Percentiles rank a stretch among this genome's conserved stretches.
These are phyloP conservation scores for Collybiopsis confluens DNA, from an alignment of 768 basidiomycete species.

Conservation along the genomic window DNA sequence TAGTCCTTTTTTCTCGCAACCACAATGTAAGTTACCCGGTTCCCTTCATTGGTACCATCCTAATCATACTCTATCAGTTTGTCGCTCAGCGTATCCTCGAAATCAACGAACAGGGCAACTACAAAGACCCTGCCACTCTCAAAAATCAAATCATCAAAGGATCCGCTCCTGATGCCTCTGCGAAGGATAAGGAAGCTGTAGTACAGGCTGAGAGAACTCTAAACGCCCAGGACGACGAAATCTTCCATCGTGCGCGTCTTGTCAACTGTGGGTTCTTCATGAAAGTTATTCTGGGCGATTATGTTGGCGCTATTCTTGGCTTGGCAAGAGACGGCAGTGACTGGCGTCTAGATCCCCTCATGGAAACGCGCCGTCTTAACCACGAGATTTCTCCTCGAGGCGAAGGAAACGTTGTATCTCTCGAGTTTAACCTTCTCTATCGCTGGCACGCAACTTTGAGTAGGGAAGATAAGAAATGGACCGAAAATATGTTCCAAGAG, in stretches of 20 bases:
- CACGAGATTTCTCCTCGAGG: conserved; percentile 60
- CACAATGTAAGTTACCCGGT: conserved; percentile 42
- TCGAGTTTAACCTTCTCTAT: conserved; percentile 64
- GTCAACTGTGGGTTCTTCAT: conserved; percentile 56
- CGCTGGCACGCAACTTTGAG: conserved; percentile 59
- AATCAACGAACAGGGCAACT: conserved; percentile 51
- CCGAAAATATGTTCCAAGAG: conserved; percentile 38
- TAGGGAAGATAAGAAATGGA: conserved; percentile 46
- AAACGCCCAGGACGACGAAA: conserved; percentile 64
- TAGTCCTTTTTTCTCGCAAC: conserved; percentile 55
- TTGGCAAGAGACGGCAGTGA: conserved; percentile 56
- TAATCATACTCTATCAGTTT: conserved; percentile 29
- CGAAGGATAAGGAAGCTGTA: not conserved
- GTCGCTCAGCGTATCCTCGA: conserved; percentile 48
- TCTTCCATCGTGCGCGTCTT: conserved; percentile 68
- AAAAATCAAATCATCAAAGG: not conserved
- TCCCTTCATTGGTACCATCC: not conserved
- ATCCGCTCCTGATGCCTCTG: not conserved
- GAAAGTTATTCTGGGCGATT: conserved; percentile 45
- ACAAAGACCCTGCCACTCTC: conserved; percentile 24
- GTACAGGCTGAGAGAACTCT: conserved; percentile 17
- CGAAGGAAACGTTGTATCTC: conserved; percentile 69
- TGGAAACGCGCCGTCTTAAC: conserved; percentile 41
- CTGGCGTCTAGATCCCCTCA: conserved; percentile 70
- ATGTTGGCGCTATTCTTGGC: conserved; percentile 71